These are phyloP conservation scores for Fomitopsis schrenkii DNA, from an alignment of 1,284 basidiomycete species.

Conservation along the genomic window DNA sequence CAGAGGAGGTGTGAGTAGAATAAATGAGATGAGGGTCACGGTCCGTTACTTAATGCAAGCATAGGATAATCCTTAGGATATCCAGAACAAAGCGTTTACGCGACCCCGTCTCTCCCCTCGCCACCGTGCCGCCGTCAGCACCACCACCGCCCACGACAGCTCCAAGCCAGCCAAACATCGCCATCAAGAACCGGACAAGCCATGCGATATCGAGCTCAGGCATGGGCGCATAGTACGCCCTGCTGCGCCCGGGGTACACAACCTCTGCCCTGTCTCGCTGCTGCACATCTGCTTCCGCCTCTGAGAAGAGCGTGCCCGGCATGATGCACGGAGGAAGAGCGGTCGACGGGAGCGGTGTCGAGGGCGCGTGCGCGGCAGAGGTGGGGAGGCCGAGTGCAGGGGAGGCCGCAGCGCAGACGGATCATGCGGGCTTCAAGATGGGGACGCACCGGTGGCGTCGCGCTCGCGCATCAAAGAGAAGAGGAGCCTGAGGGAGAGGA, in stretches of 20 bases:
- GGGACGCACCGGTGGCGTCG: slow-evolving; percentile 13
- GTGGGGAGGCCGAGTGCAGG: slow-evolving; percentile 21
- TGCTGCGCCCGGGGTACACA: slow-evolving; percentile 16
- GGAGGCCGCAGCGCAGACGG: slow-evolving; percentile 33
- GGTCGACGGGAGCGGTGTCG: not conserved
- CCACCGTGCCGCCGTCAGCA: not conserved
- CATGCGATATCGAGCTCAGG: slow-evolving; percentile 64
- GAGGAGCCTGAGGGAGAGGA: slow-evolving; percentile 15
- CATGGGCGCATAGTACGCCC: slow-evolving; percentile 34
- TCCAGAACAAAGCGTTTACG: not conserved
- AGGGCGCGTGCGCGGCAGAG: not conserved
- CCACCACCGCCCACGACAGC: slow-evolving; percentile 34
- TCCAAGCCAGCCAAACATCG: slow-evolving; percentile 73
- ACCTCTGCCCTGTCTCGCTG: not conserved
- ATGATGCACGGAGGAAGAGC: slow-evolving; percentile 12
- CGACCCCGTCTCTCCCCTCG: not conserved
- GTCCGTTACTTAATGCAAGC: no score
- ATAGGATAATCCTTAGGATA: not conserved
- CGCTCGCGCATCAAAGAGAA: slow-evolving; percentile 28
- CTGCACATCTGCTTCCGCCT: slow-evolving; percentile 5
- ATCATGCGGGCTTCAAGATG: slow-evolving; percentile 35
- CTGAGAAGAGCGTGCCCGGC: slow-evolving; percentile 22
- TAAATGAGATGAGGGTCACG: no score
- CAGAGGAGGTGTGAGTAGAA: no score
- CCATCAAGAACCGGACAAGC: slow-evolving; percentile 74